Base-by-base conservation (phyloP, 306 rosid species). In the Cucumis hystrix region DNA sequence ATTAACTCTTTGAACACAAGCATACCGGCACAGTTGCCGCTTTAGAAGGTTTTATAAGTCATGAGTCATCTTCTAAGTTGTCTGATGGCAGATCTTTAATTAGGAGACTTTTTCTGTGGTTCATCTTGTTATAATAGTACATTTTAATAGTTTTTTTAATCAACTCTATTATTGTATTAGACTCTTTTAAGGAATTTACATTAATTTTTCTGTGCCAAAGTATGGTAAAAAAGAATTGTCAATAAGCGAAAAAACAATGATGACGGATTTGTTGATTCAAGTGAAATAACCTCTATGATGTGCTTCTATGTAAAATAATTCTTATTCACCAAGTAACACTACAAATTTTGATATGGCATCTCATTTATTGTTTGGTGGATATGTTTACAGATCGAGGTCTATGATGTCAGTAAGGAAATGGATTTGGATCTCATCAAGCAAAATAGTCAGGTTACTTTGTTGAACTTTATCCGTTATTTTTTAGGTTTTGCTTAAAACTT, bases 381-480 rank as follows among this genome's bases (percentile, higher is more conserved):
- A 51, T 73, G 63, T 73, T 17, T 73, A 51, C 69, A 96, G 99
- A 91, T 96, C 81, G 99, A 96, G 85, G 98, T 96, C 79, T 86
- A 96, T 83, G 99, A 96, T 80, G 99, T 96, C 80, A 92, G 99
- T 84, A 96, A 89, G 87, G 99, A 96, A 86, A 96, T 96, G 99
- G 99, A 96, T 84, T 89, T 96, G 72, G 99, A 96, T 86, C 96
- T 96, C 85, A 92, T 96, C 84, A 92, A 91, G 86, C 99, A 92
- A 86, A 92, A 92, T 71, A 92, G 99, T 84, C 99, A 91, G 99
- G 99, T 95, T 81, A 79, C 70, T 55, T 79, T 84, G 78, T 25
- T 79, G 47, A 78, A 43, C 69, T 76, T 62, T 45, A 35, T 70
- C 78, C 39, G 15, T 13, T 76, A 21, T 56, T 21, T 70, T 23